Evolutionary conservation across 2,329 filamentous ascomycete genomes (phyloP).

Genomic region (Colletotrichum gigasporum): DNA sequence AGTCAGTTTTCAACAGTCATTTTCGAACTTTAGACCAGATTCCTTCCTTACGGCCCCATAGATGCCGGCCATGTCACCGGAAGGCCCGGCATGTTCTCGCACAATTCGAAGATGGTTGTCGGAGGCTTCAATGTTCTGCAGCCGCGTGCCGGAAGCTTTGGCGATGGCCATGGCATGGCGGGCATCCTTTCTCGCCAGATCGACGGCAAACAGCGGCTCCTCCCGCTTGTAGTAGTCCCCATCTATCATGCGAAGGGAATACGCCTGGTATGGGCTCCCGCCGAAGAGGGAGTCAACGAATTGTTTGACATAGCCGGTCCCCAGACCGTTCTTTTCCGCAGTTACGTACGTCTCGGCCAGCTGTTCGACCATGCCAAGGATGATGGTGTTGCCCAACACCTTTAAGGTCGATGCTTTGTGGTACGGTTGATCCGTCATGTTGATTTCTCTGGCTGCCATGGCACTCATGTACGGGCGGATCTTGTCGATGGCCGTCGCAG

Average conservation of each 20-base stretch:
- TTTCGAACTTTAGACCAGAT: slow-evolving; percentile 79
- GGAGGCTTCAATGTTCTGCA: slow-evolving; percentile 73
- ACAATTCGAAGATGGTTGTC: slow-evolving; percentile 76
- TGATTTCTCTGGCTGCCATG: slow-evolving; percentile 76
- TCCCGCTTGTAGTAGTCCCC: slow-evolving; percentile 82
- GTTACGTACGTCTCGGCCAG: slow-evolving; percentile 81
- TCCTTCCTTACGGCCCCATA: slow-evolving; percentile 84
- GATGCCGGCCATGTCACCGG: slow-evolving; percentile 82
- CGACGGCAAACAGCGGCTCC: slow-evolving; percentile 84
- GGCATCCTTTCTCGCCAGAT: slow-evolving; percentile 85
- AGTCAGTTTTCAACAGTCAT: slow-evolving; percentile 54
- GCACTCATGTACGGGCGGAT: slow-evolving; percentile 77
- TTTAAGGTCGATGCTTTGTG: slow-evolving; percentile 78
- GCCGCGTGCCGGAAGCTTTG: slow-evolving; percentile 64
- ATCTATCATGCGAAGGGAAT: slow-evolving; percentile 76
- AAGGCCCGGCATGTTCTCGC: slow-evolving; percentile 72
- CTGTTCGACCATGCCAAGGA: slow-evolving; percentile 83
- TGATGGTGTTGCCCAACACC: slow-evolving; percentile 86
- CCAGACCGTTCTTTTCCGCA: slow-evolving; percentile 83
- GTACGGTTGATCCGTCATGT: slow-evolving; percentile 75
- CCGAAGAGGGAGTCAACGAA: slow-evolving; percentile 80
- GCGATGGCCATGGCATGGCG: slow-evolving; percentile 78
- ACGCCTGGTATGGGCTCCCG: slow-evolving; percentile 74
- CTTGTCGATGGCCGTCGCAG: slow-evolving; percentile 65
- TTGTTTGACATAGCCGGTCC: slow-evolving; percentile 73